Evolutionary conservation across 164 flowering plant genomes (phyloP).

Genomic region (Piper longum): DNA sequence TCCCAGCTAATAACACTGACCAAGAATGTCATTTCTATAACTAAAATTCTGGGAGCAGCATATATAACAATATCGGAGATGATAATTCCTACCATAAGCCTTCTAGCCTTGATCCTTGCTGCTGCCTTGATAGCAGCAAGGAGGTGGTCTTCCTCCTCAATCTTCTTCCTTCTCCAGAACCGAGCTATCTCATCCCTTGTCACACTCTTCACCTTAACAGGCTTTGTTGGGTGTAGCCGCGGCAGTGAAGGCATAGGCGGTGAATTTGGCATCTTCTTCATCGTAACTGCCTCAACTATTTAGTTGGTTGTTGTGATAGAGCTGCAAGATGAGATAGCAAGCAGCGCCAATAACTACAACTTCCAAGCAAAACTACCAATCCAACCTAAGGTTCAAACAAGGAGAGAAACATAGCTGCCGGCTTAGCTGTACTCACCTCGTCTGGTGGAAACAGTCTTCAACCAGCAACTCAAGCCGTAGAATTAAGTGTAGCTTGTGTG

Average conservation of each 20-base stretch:
- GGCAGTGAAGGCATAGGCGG: conserved; percentile 26
- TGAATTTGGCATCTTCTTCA: background rate
- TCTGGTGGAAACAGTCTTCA: background rate
- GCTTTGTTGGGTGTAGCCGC: conserved; percentile 7
- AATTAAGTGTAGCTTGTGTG: background rate
- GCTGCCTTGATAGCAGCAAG: conserved; percentile 68
- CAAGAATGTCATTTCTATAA: background rate
- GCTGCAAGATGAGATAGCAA: background rate
- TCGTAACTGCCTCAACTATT: too few species aligned
- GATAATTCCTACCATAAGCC: conserved; percentile 32
- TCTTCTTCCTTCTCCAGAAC: conserved; percentile 57
- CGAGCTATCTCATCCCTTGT: conserved; percentile 56
- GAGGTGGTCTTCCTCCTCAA: conserved; percentile 66
- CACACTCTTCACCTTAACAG: conserved; percentile 21
- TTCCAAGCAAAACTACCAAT: conserved; percentile 17
- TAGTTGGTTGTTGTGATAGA: background rate
- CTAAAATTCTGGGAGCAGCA: background rate
- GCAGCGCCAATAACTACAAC: background rate
- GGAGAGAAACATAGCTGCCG: background rate
- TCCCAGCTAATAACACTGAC: too few species aligned
- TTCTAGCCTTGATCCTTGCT: conserved; percentile 50
- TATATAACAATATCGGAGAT: background rate
- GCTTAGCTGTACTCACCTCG: background rate
- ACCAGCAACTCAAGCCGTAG: background rate
- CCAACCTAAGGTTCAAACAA: conserved; percentile 36